These are phyloP conservation scores for Elaeis guineensis DNA, from an alignment of 176 grass and related monocot genomes.

Conservation along the genomic window DNA sequence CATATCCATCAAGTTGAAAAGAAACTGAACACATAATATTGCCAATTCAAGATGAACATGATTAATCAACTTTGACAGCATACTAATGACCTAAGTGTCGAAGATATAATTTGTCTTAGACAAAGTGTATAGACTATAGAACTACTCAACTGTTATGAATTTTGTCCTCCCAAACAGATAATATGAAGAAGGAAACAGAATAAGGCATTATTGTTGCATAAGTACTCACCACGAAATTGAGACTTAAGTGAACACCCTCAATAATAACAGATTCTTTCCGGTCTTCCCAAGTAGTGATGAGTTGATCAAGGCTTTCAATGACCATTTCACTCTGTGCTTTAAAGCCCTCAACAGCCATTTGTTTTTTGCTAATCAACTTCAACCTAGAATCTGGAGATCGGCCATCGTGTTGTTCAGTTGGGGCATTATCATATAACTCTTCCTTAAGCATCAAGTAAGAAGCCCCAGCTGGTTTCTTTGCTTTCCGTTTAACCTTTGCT, in stretches of 20 bases:
- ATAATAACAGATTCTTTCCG: conserved; percentile 15
- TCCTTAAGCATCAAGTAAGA: neutral
- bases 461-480: conserved; percentile 14
- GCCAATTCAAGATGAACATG: too few species aligned
- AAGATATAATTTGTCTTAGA: too few species aligned
- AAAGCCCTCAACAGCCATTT: conserved; percentile 22
- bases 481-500: conserved; percentile 17
- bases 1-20: too few species aligned
- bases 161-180: too few species aligned
- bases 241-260: conserved; percentile 23
- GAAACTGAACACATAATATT: too few species aligned
- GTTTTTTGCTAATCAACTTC: conserved; percentile 13
- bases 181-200: too few species aligned
- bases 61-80: too few species aligned
- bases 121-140: too few species aligned
- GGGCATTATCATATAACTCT: neutral
- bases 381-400: neutral
- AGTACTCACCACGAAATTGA: conserved; percentile 19
- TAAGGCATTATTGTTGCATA: too few species aligned
- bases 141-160: too few species aligned
- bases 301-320: conserved; percentile 14
- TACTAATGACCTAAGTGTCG: too few species aligned
- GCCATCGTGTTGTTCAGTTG: neutral
- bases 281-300: conserved; percentile 21
- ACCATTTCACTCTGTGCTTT: conserved; percentile 26